Evolutionary conservation across 176 grass and related monocot species (phyloP), one percentile per base, ranked within the genome.

Genomic region (Triticum turgidum): DNA sequence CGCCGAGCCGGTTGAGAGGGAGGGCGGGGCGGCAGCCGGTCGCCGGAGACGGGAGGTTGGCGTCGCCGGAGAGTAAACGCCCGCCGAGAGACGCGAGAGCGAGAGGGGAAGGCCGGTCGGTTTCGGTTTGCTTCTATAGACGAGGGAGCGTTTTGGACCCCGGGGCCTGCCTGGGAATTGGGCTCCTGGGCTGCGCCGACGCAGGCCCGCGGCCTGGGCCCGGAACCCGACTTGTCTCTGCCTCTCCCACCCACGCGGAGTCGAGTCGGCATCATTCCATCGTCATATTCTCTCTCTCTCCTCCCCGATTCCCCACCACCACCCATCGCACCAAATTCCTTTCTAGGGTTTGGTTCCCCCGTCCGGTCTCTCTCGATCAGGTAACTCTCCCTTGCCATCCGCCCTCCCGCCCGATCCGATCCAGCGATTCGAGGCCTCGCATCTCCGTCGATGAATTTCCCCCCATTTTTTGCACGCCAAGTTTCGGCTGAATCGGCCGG

Each of bases 301-400:
- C 2, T 10, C 38, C 34, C 68, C 44, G 22, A 62, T 74, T 27
- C 41, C 71, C 25, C 41, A 59, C 59, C 32, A 39, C 82, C n/a
- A 63, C 12, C 35, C 67, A 41, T 15, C n/a, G 66, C 74, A 20
- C 27, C 7, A 24, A 29, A 6, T 29, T 72, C 14, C 37, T 66
- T 12, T 54, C 73, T 73, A 86, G 83, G 84, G 84, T 86, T 83
- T 66, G 84, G 84, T 83, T 67, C 45, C 80, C 66, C 3, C 44
- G 74, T 33, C 25, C 66, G 56, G 73, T 66, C 66, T 34, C 32
- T 24, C 80, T 73, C 75, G 34, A 45, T 49, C 80, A 86, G 89
- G 89, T 87, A 90, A 90, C 38, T 5, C 49, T 15, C 74, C 74
- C 58, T 2, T 0, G 3, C 62, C 51, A 35, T 37, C 8, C 30